Conservation (phyloP, 139 green algal species). For the Micractinium conductrix region DNA sequence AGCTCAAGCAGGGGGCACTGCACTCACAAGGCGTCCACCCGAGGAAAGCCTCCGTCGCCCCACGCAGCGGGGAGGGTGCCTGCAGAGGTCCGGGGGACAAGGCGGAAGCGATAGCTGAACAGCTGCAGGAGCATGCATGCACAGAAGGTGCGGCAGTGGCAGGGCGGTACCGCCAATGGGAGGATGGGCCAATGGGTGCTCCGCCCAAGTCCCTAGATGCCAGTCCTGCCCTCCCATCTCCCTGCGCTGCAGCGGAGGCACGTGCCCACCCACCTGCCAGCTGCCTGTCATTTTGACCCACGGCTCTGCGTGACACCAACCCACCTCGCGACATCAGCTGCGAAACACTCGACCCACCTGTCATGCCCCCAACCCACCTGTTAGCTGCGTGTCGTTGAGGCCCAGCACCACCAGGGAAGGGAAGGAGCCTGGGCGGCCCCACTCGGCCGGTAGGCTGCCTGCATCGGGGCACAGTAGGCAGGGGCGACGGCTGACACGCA, state of each 20-base stretch:
- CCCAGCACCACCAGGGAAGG: neutral
- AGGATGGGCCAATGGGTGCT: too few species aligned
- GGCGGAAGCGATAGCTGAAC: neutral
- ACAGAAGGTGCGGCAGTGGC: neutral
- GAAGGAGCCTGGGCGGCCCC: neutral
- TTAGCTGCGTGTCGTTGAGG: neutral
- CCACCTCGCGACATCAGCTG: too few species aligned
- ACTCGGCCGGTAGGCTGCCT: slow-evolving; percentile 17
- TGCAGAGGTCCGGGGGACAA: neutral
- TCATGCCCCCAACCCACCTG: neutral
- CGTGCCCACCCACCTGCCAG: slow-evolving; percentile 5
- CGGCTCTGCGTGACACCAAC: too few species aligned
- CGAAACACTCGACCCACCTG: neutral
- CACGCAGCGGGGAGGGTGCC: slow-evolving; percentile 10
- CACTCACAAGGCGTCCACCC: neutral
- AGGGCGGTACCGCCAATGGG: too few species aligned
- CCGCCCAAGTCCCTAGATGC: neutral
- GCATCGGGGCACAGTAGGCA: neutral
- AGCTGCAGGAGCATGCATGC: neutral
- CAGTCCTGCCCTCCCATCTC: neutral
- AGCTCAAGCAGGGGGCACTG: neutral
- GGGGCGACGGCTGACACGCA: neutral
- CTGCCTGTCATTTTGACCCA: neutral
- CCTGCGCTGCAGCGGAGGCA: neutral
- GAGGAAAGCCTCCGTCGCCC: neutral